Percentiles rank a stretch among this genome's conserved stretches.
These are phyloP conservation scores for Prunus yedoensis DNA, from an alignment of 331 rosid genomes.

Conservation along the genomic window DNA sequence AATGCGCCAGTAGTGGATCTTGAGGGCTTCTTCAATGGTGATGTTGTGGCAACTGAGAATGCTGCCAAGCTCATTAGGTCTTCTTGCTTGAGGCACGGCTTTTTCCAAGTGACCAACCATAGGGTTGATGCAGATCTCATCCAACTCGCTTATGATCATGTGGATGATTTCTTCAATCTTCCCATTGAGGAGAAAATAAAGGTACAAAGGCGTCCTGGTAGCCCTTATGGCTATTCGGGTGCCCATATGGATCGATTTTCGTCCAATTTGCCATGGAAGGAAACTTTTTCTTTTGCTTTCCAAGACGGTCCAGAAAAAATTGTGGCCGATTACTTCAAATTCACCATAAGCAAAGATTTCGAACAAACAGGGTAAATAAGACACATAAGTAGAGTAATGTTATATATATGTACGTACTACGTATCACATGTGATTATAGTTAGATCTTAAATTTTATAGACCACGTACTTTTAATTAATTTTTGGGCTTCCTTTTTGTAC, in stretches of 20 bases:
- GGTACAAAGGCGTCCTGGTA: conserved; percentile 30
- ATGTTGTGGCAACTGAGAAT: conserved; percentile 30
- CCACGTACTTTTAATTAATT: background rate
- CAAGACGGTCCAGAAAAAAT: conserved; percentile 15
- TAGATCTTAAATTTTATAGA: background rate
- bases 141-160: conserved; percentile 41
- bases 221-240: conserved; percentile 65
- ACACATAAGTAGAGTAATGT: background rate
- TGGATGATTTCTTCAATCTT: conserved; percentile 52
- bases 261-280: conserved; percentile 84
- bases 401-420: background rate
- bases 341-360: conserved; percentile 53
- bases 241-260: conserved; percentile 77
- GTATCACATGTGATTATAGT: background rate
- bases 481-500: background rate
- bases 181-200: conserved; percentile 42
- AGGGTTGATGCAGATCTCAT: conserved; percentile 57
- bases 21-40: conserved; percentile 46
- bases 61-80: conserved; percentile 42
- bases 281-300: conserved; percentile 69
- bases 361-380: conserved; percentile 54
- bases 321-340: conserved; percentile 55
- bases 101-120: conserved; percentile 76
- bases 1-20: conserved; percentile 62
- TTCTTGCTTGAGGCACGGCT: conserved; percentile 69